Evolutionary conservation across 768 basidiomycete species (phyloP), one percentile per base, ranked within the genome.

Genomic region (Coprinellus micaceus): DNA sequence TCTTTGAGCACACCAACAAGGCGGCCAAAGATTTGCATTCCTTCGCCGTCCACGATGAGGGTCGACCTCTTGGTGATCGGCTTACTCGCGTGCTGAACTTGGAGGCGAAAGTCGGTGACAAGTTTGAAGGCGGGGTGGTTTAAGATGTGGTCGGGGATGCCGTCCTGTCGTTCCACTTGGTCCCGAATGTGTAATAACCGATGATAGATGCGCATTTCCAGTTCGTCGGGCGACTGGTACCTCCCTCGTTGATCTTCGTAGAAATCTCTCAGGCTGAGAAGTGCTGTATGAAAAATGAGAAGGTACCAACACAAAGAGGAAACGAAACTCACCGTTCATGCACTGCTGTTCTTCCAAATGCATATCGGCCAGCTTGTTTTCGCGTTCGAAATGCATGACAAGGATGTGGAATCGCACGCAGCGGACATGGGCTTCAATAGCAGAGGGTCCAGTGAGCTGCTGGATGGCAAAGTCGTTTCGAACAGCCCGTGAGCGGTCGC

Each of bases 161-260:
- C 84, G 64, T 86, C 91, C 63, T 79, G 84, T 9, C 83, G 88
- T 64, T 89, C 89, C 59, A 71, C 82, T 63, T 89, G 88, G 68
- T 94, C 90, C 26, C 92, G 86, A 43, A 98, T 88, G 64, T 97
- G 93, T 26, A 91, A 87, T 28, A 98, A 82, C 46, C 95, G 85
- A 66, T 95, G 91, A 71, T 98, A 99, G 1, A 97, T 86, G 29
- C 92, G 86, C 85, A 99, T 97, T 70, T 99, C 96, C 45, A 98
- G 81, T 66, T 98, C 95, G 37, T 88, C 89, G 0, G 88, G 84
- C 10, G 88, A 89, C 63, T 85, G 72, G 58, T 87, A 86, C 40
- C 74, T 71, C 9, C 77, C 80, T 0, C 83, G 77, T 56, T 90
- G 86, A 64, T 97, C 95, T 60, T 91, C 85, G 66, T 97, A 96